Evolutionary conservation across 2,329 filamentous ascomycete genomes (phyloP).

Genomic region (Aspergillus neotritici): DNA sequence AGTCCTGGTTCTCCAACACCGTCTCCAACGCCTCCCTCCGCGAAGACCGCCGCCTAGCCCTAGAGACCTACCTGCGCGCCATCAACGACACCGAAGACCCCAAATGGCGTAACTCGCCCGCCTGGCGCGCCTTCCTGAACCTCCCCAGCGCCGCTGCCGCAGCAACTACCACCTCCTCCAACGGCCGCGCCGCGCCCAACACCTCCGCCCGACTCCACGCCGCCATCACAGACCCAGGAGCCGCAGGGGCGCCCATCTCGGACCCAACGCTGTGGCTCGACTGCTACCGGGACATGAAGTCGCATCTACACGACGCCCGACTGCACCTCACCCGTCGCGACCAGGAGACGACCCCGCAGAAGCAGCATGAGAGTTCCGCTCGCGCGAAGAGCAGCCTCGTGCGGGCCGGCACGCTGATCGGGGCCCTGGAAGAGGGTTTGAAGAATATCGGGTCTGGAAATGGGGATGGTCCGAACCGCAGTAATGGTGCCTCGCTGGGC

Average conservation of each 20-base stretch:
- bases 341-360: constrained; percentile 53
- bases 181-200: constrained; percentile 20
- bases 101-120: constrained; percentile 53
- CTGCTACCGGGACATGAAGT: constrained; percentile 55
- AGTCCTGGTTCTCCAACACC: constrained; percentile 57
- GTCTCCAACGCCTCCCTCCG: constrained; percentile 51
- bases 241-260: constrained; percentile 32
- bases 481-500: constrained; percentile 42
- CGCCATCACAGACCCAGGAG: constrained; percentile 35
- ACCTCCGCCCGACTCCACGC: constrained; percentile 39
- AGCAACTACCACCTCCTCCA: constrained; percentile 18
- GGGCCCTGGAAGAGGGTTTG: constrained; percentile 53
- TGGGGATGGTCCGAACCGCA: constrained; percentile 26
- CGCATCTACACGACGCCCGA: constrained; percentile 55
- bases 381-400: constrained; percentile 57
- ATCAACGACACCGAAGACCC: constrained; percentile 53
- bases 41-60: constrained; percentile 51
- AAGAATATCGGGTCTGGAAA: constrained; percentile 26
- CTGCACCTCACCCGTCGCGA: constrained; percentile 56
- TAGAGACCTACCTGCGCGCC: constrained; percentile 55
- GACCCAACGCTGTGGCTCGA: constrained; percentile 59
- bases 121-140: constrained; percentile 55
- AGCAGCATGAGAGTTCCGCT: constrained; percentile 58
- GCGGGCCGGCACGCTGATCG: constrained; percentile 50
- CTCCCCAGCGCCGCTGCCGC: constrained; percentile 40